Percentiles rank a stretch among this genome's conserved stretches.
These are phyloP conservation scores for Spathaspora sp. DNA, from an alignment of 1,139 yeast genomes.

Conservation along the genomic window DNA sequence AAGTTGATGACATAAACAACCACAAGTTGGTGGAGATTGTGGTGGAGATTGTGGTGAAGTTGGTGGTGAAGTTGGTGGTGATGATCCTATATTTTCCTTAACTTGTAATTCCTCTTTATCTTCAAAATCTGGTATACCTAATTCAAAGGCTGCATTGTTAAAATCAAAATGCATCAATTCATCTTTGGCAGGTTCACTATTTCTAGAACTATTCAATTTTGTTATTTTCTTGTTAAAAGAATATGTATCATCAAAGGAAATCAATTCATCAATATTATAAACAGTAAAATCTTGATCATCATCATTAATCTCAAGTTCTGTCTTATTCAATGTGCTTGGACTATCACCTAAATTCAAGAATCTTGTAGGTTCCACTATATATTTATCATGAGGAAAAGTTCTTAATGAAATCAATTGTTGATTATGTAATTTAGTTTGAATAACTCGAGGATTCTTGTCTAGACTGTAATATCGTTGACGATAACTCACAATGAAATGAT, in stretches of 20 bases:
- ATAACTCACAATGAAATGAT: constrained; percentile 35
- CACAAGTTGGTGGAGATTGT: constrained; percentile 6
- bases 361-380: constrained; percentile 21
- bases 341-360: constrained; percentile 15
- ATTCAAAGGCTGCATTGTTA: not conserved
- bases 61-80: not conserved
- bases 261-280: constrained; percentile 5
- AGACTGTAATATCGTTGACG: constrained; percentile 44
- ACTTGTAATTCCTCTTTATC: not conserved
- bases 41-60: not conserved
- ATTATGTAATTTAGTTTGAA: constrained; percentile 37
- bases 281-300: constrained; percentile 1
- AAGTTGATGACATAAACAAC: constrained; percentile 10
- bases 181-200: not conserved
- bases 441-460: constrained; percentile 35
- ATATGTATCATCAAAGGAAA: constrained; percentile 3
- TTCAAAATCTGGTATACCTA: not conserved
- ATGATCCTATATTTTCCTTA: not conserved
- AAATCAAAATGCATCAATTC: not conserved
- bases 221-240: not conserved
- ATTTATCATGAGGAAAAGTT: constrained; percentile 27
- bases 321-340: not conserved
- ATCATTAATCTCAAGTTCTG: not conserved
- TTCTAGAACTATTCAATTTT: not conserved
- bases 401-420: constrained; percentile 42